phyloP scores from a whole-genome alignment of 106 monocot species.

The Posidonia australis region DNA sequence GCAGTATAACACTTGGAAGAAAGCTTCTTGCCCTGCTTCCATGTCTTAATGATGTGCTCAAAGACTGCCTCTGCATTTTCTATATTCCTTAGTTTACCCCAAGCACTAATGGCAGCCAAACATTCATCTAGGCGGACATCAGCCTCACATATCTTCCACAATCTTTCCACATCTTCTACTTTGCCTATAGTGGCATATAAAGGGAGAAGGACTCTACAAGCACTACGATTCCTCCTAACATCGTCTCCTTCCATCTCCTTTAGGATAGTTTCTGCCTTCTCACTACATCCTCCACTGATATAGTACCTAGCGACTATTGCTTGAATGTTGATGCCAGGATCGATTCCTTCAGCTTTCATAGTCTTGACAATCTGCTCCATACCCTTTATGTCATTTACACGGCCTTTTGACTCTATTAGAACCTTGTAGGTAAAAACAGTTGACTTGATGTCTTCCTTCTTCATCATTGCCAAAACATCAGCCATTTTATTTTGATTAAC shows the following conservation, averaged over 20 bases:
- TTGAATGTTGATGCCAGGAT: slow-evolving; percentile 20
- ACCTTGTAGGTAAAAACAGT: slow-evolving; percentile 40
- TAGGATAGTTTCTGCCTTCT: slow-evolving; percentile 37
- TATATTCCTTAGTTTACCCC: slow-evolving; percentile 44
- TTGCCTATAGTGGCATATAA: slow-evolving; percentile 43
- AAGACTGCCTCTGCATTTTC: slow-evolving; percentile 45
- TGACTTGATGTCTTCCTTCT: slow-evolving; percentile 54
- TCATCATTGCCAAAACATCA: slow-evolving; percentile 48
- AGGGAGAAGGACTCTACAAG: slow-evolving; percentile 35
- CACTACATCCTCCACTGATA: slow-evolving; percentile 33
- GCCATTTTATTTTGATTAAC: slow-evolving; percentile 37
- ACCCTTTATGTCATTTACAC: slow-evolving; percentile 35
- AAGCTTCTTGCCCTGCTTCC: slow-evolving; percentile 21
- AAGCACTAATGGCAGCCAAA: slow-evolving; percentile 46
- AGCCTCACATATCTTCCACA: slow-evolving; percentile 43
- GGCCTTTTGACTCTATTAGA: slow-evolving; percentile 57
- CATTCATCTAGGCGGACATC: slow-evolving; percentile 30
- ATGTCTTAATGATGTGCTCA: slow-evolving; percentile 26
- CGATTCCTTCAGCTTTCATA: slow-evolving; percentile 47
- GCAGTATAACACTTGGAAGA: slow-evolving; percentile 37
- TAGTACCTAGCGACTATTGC: slow-evolving; percentile 34
- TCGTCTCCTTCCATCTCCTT: slow-evolving; percentile 53
- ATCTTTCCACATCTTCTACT: slow-evolving; percentile 44
- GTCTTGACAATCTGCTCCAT: slow-evolving; percentile 48
- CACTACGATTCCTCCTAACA: slow-evolving; percentile 28